These are phyloP conservation scores for Penicillium crustosum DNA, from an alignment of 2,329 filamentous ascomycete genomes.

Conservation along the genomic window DNA sequence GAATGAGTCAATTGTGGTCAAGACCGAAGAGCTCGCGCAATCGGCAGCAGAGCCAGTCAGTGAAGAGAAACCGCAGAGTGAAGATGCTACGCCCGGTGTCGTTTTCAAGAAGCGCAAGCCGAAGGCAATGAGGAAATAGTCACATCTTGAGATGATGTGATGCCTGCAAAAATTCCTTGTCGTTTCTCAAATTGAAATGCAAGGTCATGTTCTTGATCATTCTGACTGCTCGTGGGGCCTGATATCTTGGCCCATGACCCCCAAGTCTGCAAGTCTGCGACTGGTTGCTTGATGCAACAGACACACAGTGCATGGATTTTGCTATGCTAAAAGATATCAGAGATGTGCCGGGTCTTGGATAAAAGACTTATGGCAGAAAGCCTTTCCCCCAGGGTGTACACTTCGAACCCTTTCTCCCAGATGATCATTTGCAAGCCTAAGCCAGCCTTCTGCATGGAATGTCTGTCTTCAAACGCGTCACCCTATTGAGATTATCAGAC, in stretches of 20 bases:
- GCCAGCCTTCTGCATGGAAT: neutral
- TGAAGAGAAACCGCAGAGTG: slow-evolving; percentile 16
- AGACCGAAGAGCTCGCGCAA: slow-evolving; percentile 30
- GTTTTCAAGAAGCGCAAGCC: slow-evolving; percentile 53
- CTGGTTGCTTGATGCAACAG: neutral
- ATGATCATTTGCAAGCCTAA: neutral
- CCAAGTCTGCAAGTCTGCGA: neutral
- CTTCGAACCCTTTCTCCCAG: neutral
- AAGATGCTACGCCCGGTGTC: slow-evolving; percentile 33
- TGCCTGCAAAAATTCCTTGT: neutral
- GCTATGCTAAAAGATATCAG: neutral
- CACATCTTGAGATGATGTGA: neutral
- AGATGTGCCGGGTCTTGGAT: neutral
- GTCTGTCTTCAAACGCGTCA: neutral
- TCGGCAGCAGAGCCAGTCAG: slow-evolving; percentile 2
- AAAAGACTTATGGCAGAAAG: neutral
- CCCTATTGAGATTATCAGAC: neutral
- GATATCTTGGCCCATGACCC: neutral
- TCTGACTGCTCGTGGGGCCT: neutral
- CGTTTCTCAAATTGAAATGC: neutral
- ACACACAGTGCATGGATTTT: neutral
- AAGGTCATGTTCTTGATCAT: neutral
- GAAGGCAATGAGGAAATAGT: slow-evolving; percentile 44
- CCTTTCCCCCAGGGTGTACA: neutral
- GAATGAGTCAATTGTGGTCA: slow-evolving; percentile 18